Percentiles rank a stretch among this genome's conserved stretches.
Evolutionary conservation across 176 grass and related monocot genomes (phyloP).

Genomic region (Aegilops speltoides): DNA sequence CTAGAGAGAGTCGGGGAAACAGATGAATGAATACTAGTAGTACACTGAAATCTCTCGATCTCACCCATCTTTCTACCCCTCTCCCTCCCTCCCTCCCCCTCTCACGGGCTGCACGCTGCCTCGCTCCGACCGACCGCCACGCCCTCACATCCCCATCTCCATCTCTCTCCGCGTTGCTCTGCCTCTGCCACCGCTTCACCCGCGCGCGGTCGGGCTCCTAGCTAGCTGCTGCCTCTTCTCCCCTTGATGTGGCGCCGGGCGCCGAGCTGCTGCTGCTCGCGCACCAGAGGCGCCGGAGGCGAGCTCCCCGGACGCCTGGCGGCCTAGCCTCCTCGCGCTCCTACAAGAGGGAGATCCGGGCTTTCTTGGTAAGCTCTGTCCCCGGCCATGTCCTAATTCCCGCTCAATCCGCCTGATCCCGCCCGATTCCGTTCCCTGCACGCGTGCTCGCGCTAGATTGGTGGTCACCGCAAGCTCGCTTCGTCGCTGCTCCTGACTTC

Average conservation of each 20-base stretch:
- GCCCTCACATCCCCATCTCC: constrained; percentile 2
- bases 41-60: background rate
- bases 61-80: background rate
- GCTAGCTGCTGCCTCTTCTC: background rate
- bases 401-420: constrained; percentile 20
- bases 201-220: background rate
- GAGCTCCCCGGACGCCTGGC: background rate
- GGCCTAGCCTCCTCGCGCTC: background rate
- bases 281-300: background rate
- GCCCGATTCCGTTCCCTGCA: constrained; percentile 20
- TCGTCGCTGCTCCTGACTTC: background rate
- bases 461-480: background rate
- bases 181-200: constrained; percentile 10
- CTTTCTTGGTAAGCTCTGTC: constrained; percentile 29
- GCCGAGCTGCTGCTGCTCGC: background rate
- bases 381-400: constrained; percentile 9
- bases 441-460: constrained; percentile 10
- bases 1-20: no score
- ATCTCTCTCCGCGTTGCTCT: constrained; percentile 21
- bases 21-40: background rate
- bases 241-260: constrained; percentile 11
- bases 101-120: constrained; percentile 30
- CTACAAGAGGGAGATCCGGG: constrained; percentile 32
- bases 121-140: constrained; percentile 37
- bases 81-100: background rate